A percentile compares a stretch with the other conserved stretches of the same genome.
phyloP scores from a whole-genome alignment of 1,284 basidiomycete genomes.

The Moniliophthora roreri region DNA sequence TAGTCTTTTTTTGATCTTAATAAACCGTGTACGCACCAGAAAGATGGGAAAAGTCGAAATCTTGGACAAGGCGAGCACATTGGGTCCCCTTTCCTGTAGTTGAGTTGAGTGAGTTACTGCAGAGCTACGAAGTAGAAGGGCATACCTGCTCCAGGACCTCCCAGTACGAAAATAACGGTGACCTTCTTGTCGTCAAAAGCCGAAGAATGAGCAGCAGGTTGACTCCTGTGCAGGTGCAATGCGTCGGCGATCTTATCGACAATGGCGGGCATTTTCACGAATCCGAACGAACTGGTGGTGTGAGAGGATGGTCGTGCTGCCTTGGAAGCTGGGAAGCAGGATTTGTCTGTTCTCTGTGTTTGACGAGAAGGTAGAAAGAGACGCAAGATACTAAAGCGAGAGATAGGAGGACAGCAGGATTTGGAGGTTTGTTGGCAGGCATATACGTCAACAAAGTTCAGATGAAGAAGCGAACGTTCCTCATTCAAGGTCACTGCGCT shows the following conservation, averaged over 20 bases:
- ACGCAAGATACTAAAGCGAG: constrained; percentile 56
- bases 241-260: constrained; percentile 51
- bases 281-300: constrained; percentile 54
- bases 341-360: constrained; percentile 52
- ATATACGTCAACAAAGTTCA: not conserved
- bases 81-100: constrained; percentile 93
- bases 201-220: not conserved
- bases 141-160: constrained; percentile 92
- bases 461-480: too few relatives aligned
- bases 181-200: constrained; percentile 75
- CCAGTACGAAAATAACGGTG: constrained; percentile 93
- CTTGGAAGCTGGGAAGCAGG: constrained; percentile 64
- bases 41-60: constrained; percentile 92
- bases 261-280: constrained; percentile 38
- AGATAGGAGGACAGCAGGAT: constrained; percentile 60
- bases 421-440: constrained; percentile 43
- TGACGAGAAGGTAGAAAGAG: constrained; percentile 54
- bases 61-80: constrained; percentile 84
- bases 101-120: constrained; percentile 13
- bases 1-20: constrained; percentile 3
- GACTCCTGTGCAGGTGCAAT: constrained; percentile 32
- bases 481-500: not conserved
- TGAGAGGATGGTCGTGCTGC: constrained; percentile 63
- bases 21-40: constrained; percentile 61
- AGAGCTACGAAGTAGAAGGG: constrained; percentile 11